Percentiles rank a stretch among this genome's conserved stretches.
Evolutionary conservation across 305 asterid species (phyloP).

Genomic region (Fraxinus velutina): DNA sequence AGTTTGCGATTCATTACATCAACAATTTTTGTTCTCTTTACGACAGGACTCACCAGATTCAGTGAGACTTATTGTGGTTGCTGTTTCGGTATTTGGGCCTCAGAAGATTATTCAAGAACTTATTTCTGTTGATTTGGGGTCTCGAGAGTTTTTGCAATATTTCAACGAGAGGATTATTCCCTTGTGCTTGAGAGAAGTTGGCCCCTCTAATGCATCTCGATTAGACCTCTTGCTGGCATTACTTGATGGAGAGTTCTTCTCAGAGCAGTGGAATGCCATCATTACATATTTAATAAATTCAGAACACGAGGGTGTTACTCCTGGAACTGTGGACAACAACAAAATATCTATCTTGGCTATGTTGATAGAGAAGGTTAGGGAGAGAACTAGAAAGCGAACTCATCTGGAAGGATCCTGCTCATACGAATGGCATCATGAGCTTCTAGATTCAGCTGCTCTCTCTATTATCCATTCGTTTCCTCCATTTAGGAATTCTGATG

Average conservation of each 20-base stretch:
- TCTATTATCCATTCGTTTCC: slow-evolving; percentile 51
- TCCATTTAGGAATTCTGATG: slow-evolving; percentile 48
- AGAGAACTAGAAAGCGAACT: slow-evolving; percentile 39
- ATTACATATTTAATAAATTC: slow-evolving; percentile 47
- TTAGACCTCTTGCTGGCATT: slow-evolving; percentile 84
- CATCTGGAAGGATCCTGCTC: slow-evolving; percentile 37
- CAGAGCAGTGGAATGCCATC: slow-evolving; percentile 79
- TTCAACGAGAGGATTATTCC: slow-evolving; percentile 65
- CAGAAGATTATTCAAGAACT: slow-evolving; percentile 59
- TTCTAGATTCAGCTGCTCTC: slow-evolving; percentile 67
- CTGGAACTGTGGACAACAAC: slow-evolving; percentile 37
- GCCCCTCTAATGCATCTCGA: slow-evolving; percentile 47
- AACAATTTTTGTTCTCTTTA: slow-evolving; percentile 18
- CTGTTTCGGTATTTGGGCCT: slow-evolving; percentile 76
- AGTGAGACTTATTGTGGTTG: slow-evolving; percentile 53
- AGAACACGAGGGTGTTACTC: slow-evolving; percentile 32
- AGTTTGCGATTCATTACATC: slow-evolving; percentile 22
- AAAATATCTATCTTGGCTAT: slow-evolving; percentile 47
- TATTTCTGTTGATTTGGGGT: slow-evolving; percentile 40
- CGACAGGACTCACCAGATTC: slow-evolving; percentile 80
- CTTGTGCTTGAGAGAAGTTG: slow-evolving; percentile 62
- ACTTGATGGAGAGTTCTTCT: slow-evolving; percentile 62
- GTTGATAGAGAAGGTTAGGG: slow-evolving; percentile 80
- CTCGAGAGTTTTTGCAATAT: slow-evolving; percentile 49
- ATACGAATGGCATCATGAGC: slow-evolving; percentile 61